A percentile compares a stretch with the other conserved stretches of the same genome.
Conservation (phyloP, 2,329 filamentous ascomycete species). For the Phialophora chinensis region DNA sequence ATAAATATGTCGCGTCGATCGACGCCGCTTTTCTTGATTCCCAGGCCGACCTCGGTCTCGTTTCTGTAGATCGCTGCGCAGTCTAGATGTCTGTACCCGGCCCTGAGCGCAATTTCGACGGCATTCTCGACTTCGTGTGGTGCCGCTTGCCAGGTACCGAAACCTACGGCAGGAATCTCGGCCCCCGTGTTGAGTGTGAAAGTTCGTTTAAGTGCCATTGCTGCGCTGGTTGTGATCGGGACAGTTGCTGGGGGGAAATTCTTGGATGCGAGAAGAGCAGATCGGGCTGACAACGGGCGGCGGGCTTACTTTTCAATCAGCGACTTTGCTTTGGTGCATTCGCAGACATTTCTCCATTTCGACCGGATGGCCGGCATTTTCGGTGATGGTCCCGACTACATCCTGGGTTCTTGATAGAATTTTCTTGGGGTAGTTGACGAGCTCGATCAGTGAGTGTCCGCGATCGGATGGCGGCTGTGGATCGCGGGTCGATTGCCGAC, state of each 20-base stretch:
- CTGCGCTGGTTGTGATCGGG: not conserved
- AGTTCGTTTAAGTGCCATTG: constrained; percentile 31
- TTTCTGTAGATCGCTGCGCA: constrained; percentile 63
- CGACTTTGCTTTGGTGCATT: not conserved
- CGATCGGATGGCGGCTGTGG: not conserved
- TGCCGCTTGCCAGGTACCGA: constrained; percentile 68
- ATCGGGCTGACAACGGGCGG: not conserved
- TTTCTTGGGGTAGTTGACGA: not conserved
- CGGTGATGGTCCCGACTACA: not conserved
- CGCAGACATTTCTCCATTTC: not conserved
- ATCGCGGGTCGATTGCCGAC: not conserved
- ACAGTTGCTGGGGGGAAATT: not conserved
- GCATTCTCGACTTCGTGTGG: constrained; percentile 42
- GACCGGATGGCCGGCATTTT: not conserved
- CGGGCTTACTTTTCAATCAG: not conserved
- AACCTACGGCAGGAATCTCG: constrained; percentile 65
- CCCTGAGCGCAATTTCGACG: constrained; percentile 56
- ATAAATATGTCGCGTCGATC: constrained; percentile 82
- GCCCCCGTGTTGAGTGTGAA: constrained; percentile 47
- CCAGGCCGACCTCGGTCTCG: constrained; percentile 81
- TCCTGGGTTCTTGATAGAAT: not conserved
- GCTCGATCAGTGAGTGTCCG: not conserved
- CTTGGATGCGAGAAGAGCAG: not conserved
- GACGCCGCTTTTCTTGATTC: constrained; percentile 74
- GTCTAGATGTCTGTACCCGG: constrained; percentile 61